Percentiles rank a stretch among this genome's conserved stretches.
Evolutionary conservation across 768 basidiomycete species (phyloP).

Genomic region (Coprinopsis strossmayeri): DNA sequence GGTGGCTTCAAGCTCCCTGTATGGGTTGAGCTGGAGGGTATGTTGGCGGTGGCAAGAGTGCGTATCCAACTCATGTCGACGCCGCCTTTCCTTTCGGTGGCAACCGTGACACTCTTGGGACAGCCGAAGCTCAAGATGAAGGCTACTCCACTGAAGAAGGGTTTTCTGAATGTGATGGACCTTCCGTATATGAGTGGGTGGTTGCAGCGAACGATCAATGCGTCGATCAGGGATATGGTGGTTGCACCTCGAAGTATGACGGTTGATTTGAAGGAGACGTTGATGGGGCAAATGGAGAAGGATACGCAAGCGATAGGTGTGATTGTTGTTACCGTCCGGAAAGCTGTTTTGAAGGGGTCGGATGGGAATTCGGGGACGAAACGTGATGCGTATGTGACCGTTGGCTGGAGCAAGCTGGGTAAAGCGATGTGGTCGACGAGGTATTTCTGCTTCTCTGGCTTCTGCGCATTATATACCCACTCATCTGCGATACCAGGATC

Average conservation of each 20-base stretch:
- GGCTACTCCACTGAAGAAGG: constrained; percentile 55
- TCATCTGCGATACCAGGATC: too few relatives aligned
- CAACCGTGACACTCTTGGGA: constrained; percentile 61
- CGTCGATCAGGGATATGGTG: constrained; percentile 44
- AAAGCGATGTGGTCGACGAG: constrained; percentile 66
- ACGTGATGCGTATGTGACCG: constrained; percentile 54
- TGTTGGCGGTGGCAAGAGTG: constrained; percentile 56
- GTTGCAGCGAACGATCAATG: constrained; percentile 61
- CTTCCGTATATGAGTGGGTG: constrained; percentile 64
- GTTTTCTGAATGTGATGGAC: constrained; percentile 75
- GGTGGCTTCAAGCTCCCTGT: constrained; percentile 41
- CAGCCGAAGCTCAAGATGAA: constrained; percentile 60
- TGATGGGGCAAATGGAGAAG: constrained; percentile 54
- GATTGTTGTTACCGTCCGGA: constrained; percentile 57
- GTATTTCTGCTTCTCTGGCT: constrained; percentile 15
- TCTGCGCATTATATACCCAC: not conserved
- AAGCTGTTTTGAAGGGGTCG: constrained; percentile 43
- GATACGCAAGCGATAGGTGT: constrained; percentile 63
- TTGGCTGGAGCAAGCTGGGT: constrained; percentile 58
- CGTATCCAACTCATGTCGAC: constrained; percentile 72
- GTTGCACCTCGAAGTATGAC: constrained; percentile 70
- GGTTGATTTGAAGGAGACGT: constrained; percentile 57
- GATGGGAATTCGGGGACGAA: constrained; percentile 16
- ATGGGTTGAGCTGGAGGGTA: constrained; percentile 67
- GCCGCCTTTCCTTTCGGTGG: constrained; percentile 47